Evolutionary conservation across 2,329 filamentous ascomycete genomes (phyloP).

Genomic region (Aureobasidium sp.): DNA sequence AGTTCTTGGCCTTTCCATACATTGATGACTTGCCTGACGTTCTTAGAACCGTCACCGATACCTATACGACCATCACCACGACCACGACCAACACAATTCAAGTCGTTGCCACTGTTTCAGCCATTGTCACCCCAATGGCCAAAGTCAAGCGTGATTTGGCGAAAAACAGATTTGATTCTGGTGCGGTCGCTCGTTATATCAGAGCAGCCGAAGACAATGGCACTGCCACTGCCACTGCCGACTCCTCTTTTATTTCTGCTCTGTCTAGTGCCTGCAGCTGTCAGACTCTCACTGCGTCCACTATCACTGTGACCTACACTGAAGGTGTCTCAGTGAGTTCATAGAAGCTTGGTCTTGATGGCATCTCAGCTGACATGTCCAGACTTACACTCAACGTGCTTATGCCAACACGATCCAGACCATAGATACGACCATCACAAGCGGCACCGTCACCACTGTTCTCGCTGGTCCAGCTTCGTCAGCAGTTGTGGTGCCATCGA

Average conservation of each 20-base stretch:
- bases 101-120: slow-evolving; percentile 22
- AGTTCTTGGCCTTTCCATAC: not conserved
- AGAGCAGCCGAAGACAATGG: slow-evolving; percentile 18
- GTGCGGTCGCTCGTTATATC: slow-evolving; percentile 20
- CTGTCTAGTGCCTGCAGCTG: slow-evolving; percentile 30
- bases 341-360: not conserved
- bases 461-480: not conserved
- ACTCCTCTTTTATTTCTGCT: slow-evolving; percentile 10
- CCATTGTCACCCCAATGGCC: slow-evolving; percentile 20
- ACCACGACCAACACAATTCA: slow-evolving; percentile 19
- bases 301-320: slow-evolving; percentile 26
- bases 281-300: slow-evolving; percentile 22
- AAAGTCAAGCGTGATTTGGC: slow-evolving; percentile 16
- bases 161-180: slow-evolving; percentile 19
- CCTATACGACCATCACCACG: slow-evolving; percentile 20
- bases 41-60: slow-evolving; percentile 17
- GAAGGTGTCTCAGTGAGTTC: slow-evolving; percentile 20
- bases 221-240: slow-evolving; percentile 15
- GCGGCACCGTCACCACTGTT: slow-evolving; percentile 12
- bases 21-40: not conserved
- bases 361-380: not conserved
- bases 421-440: slow-evolving; percentile 19
- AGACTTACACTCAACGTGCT: slow-evolving; percentile 18
- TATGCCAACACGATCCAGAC: slow-evolving; percentile 20
- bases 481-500: slow-evolving; percentile 10